Conservation (phyloP, 2,329 filamentous ascomycete species). For the Chalara sp. region DNA sequence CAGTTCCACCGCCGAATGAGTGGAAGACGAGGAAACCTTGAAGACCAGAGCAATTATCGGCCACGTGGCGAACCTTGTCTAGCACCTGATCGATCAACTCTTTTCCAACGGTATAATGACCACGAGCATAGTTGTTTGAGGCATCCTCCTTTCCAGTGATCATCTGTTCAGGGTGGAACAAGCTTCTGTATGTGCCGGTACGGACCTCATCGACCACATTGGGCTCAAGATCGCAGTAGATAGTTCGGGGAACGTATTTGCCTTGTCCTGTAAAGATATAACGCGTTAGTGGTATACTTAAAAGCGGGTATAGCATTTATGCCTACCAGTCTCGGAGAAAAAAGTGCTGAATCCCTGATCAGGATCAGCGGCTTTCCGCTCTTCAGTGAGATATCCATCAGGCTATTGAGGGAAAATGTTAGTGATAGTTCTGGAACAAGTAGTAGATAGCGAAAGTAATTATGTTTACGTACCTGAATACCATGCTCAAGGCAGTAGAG, state of each 20-base stretch:
- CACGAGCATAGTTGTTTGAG: constrained; percentile 99
- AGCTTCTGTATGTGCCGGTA: constrained; percentile 89
- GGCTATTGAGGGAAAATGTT: constrained; percentile 52
- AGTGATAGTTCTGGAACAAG: constrained; percentile 15
- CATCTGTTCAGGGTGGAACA: constrained; percentile 99
- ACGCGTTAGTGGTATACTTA: constrained; percentile 22
- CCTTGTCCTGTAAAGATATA: constrained; percentile 64
- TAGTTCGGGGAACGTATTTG: constrained; percentile 95
- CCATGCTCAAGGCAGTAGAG: constrained; percentile 99
- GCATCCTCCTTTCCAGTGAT: constrained; percentile 99
- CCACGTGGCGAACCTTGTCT: constrained; percentile 95
- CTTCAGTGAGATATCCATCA: constrained; percentile 96
- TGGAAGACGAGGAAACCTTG: constrained; percentile 99
- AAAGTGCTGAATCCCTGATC: constrained; percentile 99
- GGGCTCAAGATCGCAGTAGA: constrained; percentile 99
- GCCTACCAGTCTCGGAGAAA: constrained; percentile 97
- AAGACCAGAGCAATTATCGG: constrained; percentile 95
- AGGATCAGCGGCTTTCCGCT: constrained; percentile 87
- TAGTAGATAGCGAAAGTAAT: background rate
- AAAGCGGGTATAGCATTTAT: constrained; percentile 10
- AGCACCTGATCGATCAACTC: constrained; percentile 97
- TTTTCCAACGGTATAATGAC: constrained; percentile 99
- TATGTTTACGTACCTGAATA: constrained; percentile 70
- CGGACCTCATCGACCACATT: constrained; percentile 99
- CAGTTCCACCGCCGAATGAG: constrained; percentile 98